phyloP scores from a whole-genome alignment of 163 green algal species.

The Prototheca stagnorum region DNA sequence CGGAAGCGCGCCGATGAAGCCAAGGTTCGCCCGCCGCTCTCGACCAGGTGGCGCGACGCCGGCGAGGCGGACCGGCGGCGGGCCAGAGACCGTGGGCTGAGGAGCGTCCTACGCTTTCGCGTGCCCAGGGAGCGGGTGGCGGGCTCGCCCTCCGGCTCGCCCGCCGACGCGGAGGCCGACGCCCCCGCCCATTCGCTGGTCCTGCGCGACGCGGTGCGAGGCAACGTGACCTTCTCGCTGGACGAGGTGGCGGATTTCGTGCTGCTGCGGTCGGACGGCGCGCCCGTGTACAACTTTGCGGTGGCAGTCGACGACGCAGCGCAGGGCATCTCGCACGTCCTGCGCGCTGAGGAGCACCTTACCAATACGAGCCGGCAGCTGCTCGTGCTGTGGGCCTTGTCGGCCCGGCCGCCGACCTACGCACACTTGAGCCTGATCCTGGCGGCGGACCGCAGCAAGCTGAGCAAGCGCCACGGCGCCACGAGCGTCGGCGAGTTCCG shows the following conservation, averaged over 20 bases:
- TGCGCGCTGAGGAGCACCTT: constrained; percentile 97
- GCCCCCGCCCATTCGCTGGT: background rate
- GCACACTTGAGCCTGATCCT: constrained; percentile 94
- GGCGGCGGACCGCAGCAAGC: constrained; percentile 90
- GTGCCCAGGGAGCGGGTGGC: constrained; percentile 49
- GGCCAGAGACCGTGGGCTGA: constrained; percentile 51
- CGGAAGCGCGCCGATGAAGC: constrained; percentile 74
- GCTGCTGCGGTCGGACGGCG: constrained; percentile 84
- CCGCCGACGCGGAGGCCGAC: constrained; percentile 15
- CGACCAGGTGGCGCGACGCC: constrained; percentile 77
- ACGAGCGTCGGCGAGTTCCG: constrained; percentile 82
- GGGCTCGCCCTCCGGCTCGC: background rate
- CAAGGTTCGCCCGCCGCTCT: constrained; percentile 81
- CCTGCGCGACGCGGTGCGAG: constrained; percentile 75
- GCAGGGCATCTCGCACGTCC: constrained; percentile 94
- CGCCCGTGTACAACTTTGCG: constrained; percentile 99
- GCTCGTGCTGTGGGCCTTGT: constrained; percentile 84
- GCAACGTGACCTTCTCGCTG: constrained; percentile 84
- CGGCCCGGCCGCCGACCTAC: constrained; percentile 66
- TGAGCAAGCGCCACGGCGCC: constrained; percentile 89
- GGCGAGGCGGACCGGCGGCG: constrained; percentile 78
- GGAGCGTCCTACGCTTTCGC: constrained; percentile 86
- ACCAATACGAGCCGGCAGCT: constrained; percentile 93
- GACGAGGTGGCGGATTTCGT: constrained; percentile 98
- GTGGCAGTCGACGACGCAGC: constrained; percentile 92